These are phyloP conservation scores for Cladophialophora chaetospira DNA, from an alignment of 2,329 filamentous ascomycete genomes.

Conservation along the genomic window DNA sequence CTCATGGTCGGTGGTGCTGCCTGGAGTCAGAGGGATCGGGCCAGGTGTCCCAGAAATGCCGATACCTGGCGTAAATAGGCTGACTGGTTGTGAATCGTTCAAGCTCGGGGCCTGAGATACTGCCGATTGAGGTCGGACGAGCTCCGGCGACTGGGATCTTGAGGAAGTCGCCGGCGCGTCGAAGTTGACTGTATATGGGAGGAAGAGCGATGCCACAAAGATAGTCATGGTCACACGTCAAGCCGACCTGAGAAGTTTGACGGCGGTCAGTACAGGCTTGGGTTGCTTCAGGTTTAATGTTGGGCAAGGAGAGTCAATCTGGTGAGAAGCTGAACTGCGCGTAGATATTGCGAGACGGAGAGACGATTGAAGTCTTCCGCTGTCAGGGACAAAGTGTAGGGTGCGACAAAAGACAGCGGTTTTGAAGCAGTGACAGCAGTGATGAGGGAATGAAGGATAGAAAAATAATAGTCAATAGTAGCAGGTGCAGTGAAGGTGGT, in stretches of 20 bases:
- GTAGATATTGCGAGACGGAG: neutral
- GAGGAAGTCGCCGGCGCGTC: slow-evolving; percentile 49
- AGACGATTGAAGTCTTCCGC: neutral
- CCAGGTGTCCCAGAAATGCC: slow-evolving; percentile 14
- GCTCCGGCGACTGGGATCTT: slow-evolving; percentile 13
- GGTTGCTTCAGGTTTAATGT: too few species aligned
- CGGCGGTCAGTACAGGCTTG: too few species aligned
- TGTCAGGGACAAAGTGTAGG: neutral
- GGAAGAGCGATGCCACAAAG: slow-evolving; percentile 68
- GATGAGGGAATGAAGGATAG: slow-evolving; percentile 1
- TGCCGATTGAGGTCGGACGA: slow-evolving; percentile 1
- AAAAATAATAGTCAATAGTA: neutral
- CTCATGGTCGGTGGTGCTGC: slow-evolving; percentile 46
- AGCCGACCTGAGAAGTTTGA: too few species aligned
- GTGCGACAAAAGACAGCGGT: neutral
- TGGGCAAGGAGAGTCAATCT: neutral
- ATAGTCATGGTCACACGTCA: slow-evolving; percentile 53
- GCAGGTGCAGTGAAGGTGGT: neutral
- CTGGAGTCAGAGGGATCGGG: slow-evolving; percentile 39
- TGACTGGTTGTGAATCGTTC: slow-evolving; percentile 14
- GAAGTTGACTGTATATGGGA: slow-evolving; percentile 91
- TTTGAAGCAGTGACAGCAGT: neutral
- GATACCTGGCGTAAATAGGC: slow-evolving; percentile 22
- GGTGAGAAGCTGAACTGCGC: neutral
- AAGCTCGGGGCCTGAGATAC: slow-evolving; percentile 2